Base-by-base conservation (phyloP, 441 rosid genomes). In the Erodium texanum region DNA sequence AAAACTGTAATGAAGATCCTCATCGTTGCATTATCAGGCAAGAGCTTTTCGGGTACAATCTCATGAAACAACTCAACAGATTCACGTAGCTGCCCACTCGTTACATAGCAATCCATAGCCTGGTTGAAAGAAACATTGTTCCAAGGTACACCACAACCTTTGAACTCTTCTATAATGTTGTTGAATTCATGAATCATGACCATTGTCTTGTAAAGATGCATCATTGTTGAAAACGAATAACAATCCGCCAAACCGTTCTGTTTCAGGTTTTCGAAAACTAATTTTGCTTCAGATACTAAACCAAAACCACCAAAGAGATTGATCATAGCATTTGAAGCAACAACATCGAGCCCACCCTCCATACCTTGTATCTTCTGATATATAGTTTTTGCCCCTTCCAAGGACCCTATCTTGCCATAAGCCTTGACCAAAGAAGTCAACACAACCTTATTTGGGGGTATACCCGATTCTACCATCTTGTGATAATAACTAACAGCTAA, bases 101-200 rank as follows among this genome's bases (percentile, higher is more conserved):
- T 81, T 4, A 82, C 86, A 56, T 85, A 92, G 76, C 93, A 87
- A 48, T 87, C 80, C 89, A 90, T 82, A 16, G 82, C 96, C 80
- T 86, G 77, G 77, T 88, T 90, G 68, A 86, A 92, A 1, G 96
- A 87, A 56, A 72, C 67, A 50, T 81, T 77, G 78, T 92, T 95
- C 64, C 71, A 78, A 29, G 88, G 75, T 34, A 88, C 73, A 68
- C 86, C 89, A 1, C 87, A 87, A 70, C 73, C 79, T 74, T 84
- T 92, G 96, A 88, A 87, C 81, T 90, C 93, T 77, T 92, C 90
- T 5, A 92, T 96, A 77, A 90, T 83, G 78, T 85, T 86, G 71
- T 90, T 82, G 6, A 95, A 93, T 73, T 88, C 82, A 16, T 89
- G 95, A 38, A 89, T 85, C 96, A 92, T 86, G n/a, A 89, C 90